Conservation (phyloP, 31 red algal species). For the Odonthalia washingtoniensis region DNA sequence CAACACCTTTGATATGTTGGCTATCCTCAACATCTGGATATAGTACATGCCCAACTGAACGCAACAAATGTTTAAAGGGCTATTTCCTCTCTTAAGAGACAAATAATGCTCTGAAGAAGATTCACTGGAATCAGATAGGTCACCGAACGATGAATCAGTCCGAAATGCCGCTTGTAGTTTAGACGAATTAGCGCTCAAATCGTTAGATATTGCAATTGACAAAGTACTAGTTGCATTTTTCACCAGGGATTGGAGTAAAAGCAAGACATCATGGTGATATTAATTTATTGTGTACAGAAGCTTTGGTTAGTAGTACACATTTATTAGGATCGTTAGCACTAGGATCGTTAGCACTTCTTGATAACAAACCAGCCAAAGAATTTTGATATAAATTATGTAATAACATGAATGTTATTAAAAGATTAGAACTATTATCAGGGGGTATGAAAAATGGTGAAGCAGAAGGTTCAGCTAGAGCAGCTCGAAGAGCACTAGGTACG, state of each 20-base stretch:
- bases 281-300: conserved; percentile 61
- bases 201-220: conserved; percentile 28
- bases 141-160: not conserved
- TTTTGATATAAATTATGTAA: conserved; percentile 38
- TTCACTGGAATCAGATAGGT: not conserved
- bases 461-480: conserved; percentile 73
- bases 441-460: conserved; percentile 76
- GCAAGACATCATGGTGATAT: conserved; percentile 23
- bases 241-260: conserved; percentile 6
- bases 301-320: conserved; percentile 71
- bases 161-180: conserved; percentile 42
- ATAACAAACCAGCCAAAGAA: conserved; percentile 31
- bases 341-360: conserved; percentile 68
- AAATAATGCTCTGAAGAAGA: not conserved
- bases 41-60: conserved; percentile 62
- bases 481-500: conserved; percentile 75
- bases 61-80: not conserved
- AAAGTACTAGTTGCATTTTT: conserved; percentile 39
- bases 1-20: conserved; percentile 6
- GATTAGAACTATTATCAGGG: conserved; percentile 62
- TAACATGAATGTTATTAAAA: conserved; percentile 62
- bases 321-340: no score
- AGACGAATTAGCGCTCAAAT: conserved; percentile 43
- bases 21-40: conserved; percentile 24
- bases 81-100: not conserved